Evolutionary conservation across 2,329 filamentous ascomycete genomes (phyloP), one percentile per base, ranked within the genome.

Genomic region (Diaporthe australafricana): DNA sequence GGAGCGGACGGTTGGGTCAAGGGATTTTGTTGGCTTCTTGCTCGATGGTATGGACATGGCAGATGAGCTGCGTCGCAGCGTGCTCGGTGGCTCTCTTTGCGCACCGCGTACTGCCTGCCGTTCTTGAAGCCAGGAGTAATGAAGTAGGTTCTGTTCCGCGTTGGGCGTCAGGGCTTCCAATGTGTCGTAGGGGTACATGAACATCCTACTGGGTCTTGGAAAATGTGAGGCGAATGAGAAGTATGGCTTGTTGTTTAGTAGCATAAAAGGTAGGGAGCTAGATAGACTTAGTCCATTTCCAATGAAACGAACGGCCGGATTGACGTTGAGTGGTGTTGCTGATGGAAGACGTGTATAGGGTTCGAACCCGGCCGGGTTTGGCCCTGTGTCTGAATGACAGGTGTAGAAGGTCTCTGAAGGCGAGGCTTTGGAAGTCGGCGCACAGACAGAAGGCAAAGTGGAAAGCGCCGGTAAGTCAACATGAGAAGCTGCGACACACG

Each of bases 261-360:
- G 12, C 68, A 68, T 68, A 42, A 55, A 52, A 50, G 32, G 53
- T 25, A 32, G 38, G 30, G 47, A n/a, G 48, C 4, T 45, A 45
- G 25, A 27, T 22, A 25, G 20, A n/a, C 5, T 35, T 12, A 12
- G 30, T 65, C 30, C 3, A 7, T 9, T 22, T 50, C 5, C 5
- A 20, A 38, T 12, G 60, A 50, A 65, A 65, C 14, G 45, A 50
- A 50, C 25, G 45, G 45, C 16, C 45, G n/a, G 38, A 38, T 7
- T 35, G 45, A 50, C 25, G 25, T 16, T 12, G 14, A 50, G 5
- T 27, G 45, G 20, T 50, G 30, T 7, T 65, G 27, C 6, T 48
- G 60, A 1, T 65, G 20, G 20, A 48, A 63, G 22, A 42, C 1
- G n/a, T 48, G 30, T 45, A 25, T 63, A 63, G 60, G 60, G 42